These are phyloP conservation scores for Breviolum minutum DNA, from an alignment of 73 alveolate genomes.

Conservation along the genomic window DNA sequence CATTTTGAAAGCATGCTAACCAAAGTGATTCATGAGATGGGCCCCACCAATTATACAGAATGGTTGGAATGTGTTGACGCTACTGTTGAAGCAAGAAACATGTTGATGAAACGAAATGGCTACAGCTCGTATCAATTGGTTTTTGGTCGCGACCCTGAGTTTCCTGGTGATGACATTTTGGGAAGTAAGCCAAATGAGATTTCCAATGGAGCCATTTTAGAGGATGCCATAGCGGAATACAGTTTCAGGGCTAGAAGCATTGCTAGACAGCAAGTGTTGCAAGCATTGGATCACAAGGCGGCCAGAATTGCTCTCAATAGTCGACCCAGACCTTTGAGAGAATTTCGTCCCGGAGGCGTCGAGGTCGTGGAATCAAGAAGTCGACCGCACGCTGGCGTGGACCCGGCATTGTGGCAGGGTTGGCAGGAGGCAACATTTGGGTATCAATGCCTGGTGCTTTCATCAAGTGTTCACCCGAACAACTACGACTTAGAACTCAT, in stretches of 20 bases:
- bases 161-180: background rate
- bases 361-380: background rate
- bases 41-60: background rate
- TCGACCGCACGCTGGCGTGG: background rate
- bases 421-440: background rate
- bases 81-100: background rate
- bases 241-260: too few species aligned
- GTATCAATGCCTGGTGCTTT: background rate
- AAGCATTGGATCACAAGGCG: background rate
- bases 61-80: constrained; percentile 12
- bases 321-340: background rate
- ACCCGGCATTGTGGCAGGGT: background rate
- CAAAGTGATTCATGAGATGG: too few species aligned
- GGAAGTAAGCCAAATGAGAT: background rate
- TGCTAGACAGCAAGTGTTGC: background rate
- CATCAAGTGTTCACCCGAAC: background rate
- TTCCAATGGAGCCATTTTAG: background rate
- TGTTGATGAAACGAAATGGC: background rate
- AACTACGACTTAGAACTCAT: background rate
- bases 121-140: background rate
- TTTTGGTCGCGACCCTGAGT: background rate
- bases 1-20: too few species aligned
- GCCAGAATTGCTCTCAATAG: background rate
- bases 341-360: background rate
- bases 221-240: background rate